Conservation (phyloP, 371 early-diverging fungal species). For the Umbelopsis sp. region DNA sequence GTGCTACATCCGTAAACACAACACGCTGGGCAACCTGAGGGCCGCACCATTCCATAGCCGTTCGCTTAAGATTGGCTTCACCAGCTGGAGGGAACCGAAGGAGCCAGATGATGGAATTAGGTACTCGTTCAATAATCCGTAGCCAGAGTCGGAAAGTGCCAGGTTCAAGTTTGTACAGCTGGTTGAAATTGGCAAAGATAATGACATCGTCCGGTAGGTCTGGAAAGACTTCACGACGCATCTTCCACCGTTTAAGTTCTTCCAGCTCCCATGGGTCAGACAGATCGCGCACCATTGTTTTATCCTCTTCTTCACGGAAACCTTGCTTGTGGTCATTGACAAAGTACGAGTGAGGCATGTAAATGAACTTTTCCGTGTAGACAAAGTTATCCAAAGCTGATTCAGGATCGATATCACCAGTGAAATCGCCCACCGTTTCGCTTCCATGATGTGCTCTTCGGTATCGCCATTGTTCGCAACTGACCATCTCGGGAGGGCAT, state of each 20-base stretch:
- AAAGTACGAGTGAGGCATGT: slow-evolving; percentile 92
- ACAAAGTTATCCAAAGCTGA: slow-evolving; percentile 69
- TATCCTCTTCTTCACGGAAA: slow-evolving; percentile 72
- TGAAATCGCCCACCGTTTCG: slow-evolving; percentile 49
- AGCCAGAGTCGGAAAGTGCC: slow-evolving; percentile 85
- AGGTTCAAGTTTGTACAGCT: slow-evolving; percentile 91
- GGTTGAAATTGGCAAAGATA: slow-evolving; percentile 95
- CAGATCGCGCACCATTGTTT: slow-evolving; percentile 8
- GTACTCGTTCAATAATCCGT: slow-evolving; percentile 78
- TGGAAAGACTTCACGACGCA: slow-evolving; percentile 90
- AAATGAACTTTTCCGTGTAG: slow-evolving; percentile 89
- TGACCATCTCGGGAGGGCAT: slow-evolving; percentile 83
- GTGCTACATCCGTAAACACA: slow-evolving; percentile 92
- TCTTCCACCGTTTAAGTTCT: slow-evolving; percentile 80
- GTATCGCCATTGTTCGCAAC: slow-evolving; percentile 68
- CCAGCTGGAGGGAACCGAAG: slow-evolving; percentile 91
- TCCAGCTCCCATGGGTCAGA: slow-evolving; percentile 68
- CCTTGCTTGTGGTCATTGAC: slow-evolving; percentile 94
- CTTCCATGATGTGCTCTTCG: slow-evolving; percentile 21
- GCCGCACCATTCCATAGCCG: slow-evolving; percentile 80
- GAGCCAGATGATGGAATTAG: slow-evolving; percentile 87
- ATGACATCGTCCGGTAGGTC: slow-evolving; percentile 77
- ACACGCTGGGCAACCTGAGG: slow-evolving; percentile 79
- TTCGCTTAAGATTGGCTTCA: slow-evolving; percentile 72
- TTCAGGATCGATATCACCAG: slow-evolving; percentile 81